Conservation (phyloP, 805 yeast genomes). For the Limtongozyma cylindracea region DNA sequence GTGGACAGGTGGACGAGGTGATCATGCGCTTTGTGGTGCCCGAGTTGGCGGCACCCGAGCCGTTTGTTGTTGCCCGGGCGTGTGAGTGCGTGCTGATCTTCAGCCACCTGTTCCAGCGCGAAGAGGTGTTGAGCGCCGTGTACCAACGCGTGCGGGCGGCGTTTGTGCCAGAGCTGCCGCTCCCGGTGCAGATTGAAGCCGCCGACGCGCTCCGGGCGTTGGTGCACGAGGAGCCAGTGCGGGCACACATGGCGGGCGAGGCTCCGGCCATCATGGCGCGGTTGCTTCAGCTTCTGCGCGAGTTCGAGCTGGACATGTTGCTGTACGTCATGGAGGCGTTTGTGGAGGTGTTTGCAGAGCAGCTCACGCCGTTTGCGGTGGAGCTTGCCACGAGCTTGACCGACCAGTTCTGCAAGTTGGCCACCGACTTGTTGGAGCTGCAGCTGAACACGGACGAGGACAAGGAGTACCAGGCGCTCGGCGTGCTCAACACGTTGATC, state of each 20-base stretch:
- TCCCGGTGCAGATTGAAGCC: constrained; percentile 23
- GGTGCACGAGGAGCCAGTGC: constrained; percentile 20
- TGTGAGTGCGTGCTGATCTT: constrained; percentile 18
- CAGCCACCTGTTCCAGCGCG: no score
- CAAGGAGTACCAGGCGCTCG: constrained; percentile 17
- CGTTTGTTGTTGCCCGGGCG: constrained; percentile 19
- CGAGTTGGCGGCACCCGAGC: constrained; percentile 11
- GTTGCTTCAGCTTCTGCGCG: constrained; percentile 17
- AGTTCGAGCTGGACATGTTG: constrained; percentile 15
- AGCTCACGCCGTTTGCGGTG: constrained; percentile 7
- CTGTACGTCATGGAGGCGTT: constrained; percentile 18
- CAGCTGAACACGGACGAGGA: constrained; percentile 4
- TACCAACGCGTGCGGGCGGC: no score
- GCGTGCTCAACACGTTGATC: constrained; percentile 14
- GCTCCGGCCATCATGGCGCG: constrained; percentile 19
- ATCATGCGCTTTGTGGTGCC: constrained; percentile 14
- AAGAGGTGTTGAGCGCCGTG: no score
- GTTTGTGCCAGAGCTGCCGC: constrained; percentile 13
- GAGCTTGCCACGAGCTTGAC: constrained; percentile 28
- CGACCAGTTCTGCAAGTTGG: constrained; percentile 48
- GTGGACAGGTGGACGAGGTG: constrained; percentile 13
- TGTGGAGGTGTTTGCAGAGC: constrained; percentile 15
- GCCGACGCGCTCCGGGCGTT: constrained; percentile 24
- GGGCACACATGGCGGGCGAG: constrained; percentile 14
- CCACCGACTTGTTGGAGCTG: constrained; percentile 21